These are phyloP conservation scores for Plantago lanceolata DNA, from an alignment of 305 asterid genomes.

Conservation along the genomic window DNA sequence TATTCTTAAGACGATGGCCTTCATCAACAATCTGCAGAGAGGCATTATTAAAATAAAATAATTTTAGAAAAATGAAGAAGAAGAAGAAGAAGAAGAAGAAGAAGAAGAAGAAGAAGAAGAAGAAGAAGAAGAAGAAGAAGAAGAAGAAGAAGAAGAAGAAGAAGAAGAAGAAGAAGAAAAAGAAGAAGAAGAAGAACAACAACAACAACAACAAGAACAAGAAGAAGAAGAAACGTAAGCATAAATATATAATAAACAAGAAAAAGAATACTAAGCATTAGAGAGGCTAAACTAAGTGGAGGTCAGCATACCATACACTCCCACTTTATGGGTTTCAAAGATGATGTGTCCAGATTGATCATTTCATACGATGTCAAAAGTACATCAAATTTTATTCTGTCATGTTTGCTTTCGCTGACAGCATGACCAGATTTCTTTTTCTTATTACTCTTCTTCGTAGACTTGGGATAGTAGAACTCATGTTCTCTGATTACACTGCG, in stretches of 20 bases:
- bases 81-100: no score
- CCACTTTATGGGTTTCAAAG: constrained; percentile 89
- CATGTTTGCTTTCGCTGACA: constrained; percentile 71
- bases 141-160: no score
- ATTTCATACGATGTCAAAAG: constrained; percentile 96
- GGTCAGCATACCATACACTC: constrained; percentile 77
- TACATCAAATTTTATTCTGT: constrained; percentile 92
- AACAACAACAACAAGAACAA: no score
- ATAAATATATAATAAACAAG: constrained; percentile 17
- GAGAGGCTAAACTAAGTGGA: constrained; percentile 13
- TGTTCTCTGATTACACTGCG: constrained; percentile 74
- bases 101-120: no score
- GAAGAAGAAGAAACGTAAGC: constrained; percentile 20
- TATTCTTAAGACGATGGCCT: constrained; percentile 97
- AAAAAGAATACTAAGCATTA: not conserved
- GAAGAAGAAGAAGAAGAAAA: no score
- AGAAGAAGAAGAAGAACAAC: no score
- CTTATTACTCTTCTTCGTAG: constrained; percentile 57
- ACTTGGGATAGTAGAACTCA: constrained; percentile 85
- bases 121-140: no score
- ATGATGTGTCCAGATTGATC: constrained; percentile 76
- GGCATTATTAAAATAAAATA: constrained; percentile 14
- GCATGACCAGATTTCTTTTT: constrained; percentile 72
- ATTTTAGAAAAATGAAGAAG: no score
- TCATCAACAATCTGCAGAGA: constrained; percentile 88